Evolutionary conservation across 2,329 filamentous ascomycete genomes (phyloP).

Genomic region (Capronia coronata): DNA sequence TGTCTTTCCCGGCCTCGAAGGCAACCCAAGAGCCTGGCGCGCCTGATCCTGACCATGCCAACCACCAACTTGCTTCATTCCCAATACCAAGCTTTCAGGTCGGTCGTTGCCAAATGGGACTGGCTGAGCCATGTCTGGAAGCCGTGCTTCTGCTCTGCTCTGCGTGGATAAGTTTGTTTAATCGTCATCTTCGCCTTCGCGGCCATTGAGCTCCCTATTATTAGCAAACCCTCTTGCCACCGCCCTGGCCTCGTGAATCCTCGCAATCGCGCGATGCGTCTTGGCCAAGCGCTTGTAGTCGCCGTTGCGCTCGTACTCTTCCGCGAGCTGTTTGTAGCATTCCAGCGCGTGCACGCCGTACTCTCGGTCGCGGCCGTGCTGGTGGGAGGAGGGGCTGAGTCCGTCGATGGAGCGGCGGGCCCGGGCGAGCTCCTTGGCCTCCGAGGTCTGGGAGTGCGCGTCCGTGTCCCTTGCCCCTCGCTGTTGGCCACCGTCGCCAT

Average conservation of each 20-base stretch:
- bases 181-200: constrained; percentile 12
- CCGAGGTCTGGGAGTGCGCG: constrained; percentile 17
- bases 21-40: too few relatives aligned
- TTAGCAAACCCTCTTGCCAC: constrained; percentile 17
- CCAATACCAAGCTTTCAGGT: neutral
- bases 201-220: constrained; percentile 8
- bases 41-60: neutral
- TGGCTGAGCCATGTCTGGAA: neutral
- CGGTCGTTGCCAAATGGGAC: neutral
- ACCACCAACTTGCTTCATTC: too few relatives aligned
- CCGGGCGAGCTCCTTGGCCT: constrained; percentile 23
- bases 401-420: constrained; percentile 26
- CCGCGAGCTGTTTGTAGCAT: constrained; percentile 82
- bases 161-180: neutral
- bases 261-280: constrained; percentile 82
- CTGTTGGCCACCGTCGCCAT: neutral
- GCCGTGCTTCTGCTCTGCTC: too few relatives aligned
- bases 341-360: constrained; percentile 49
- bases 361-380: constrained; percentile 22
- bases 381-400: constrained; percentile 17
- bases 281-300: constrained; percentile 89
- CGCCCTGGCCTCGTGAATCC: constrained; percentile 64
- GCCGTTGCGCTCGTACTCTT: constrained; percentile 82
- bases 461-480: constrained; percentile 13
- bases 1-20: too few relatives aligned